phyloP scores from a whole-genome alignment of 129 eudicot species.

The Lonicera japonica region DNA sequence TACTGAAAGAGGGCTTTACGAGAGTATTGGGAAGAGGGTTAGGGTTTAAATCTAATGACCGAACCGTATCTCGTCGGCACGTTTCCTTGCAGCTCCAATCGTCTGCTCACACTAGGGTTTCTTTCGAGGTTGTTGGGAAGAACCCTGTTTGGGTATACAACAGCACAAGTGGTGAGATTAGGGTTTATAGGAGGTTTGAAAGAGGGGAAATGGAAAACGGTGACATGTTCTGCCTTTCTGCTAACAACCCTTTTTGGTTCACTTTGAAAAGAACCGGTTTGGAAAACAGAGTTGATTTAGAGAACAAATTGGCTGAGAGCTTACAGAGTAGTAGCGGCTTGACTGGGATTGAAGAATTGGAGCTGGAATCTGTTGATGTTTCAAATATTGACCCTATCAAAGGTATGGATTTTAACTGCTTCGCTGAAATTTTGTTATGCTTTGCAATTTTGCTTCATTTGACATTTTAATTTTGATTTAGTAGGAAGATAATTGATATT shows the following conservation, averaged over 20 bases:
- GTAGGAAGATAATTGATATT: too few species aligned
- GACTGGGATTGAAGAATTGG: slow-evolving; percentile 28
- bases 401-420: slow-evolving; percentile 35
- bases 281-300: slow-evolving; percentile 11
- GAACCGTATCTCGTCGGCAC: slow-evolving; percentile 73
- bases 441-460: not conserved
- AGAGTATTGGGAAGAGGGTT: slow-evolving; percentile 46
- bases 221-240: slow-evolving; percentile 65
- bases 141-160: slow-evolving; percentile 60
- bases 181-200: slow-evolving; percentile 39
- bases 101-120: slow-evolving; percentile 12
- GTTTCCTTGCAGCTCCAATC: slow-evolving; percentile 29
- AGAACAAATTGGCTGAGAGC: slow-evolving; percentile 34
- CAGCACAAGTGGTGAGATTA: slow-evolving; percentile 22
- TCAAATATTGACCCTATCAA: slow-evolving; percentile 58
- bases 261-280: slow-evolving; percentile 21
- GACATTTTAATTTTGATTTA: too few species aligned
- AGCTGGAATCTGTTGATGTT: slow-evolving; percentile 29
- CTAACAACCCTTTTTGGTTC: slow-evolving; percentile 65
- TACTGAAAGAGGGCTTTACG: slow-evolving; percentile 18
- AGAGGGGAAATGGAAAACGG: slow-evolving; percentile 48
- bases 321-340: slow-evolving; percentile 14
- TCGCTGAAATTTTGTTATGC: not conserved
- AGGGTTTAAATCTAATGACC: slow-evolving; percentile 37
- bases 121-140: slow-evolving; percentile 57